Conservation (phyloP, 805 yeast genomes). For the Candida quercuum region DNA sequence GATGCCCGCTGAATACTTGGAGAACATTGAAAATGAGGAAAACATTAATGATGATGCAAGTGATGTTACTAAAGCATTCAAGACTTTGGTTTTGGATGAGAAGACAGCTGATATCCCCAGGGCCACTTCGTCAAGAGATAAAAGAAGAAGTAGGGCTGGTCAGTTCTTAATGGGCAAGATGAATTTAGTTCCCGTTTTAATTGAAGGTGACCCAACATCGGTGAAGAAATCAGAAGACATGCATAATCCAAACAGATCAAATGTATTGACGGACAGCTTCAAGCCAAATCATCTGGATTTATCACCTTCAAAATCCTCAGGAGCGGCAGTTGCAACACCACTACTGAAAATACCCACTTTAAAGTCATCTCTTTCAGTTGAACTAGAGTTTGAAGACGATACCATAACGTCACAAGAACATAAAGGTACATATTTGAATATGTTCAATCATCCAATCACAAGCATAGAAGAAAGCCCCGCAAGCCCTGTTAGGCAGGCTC, state of each 20-base stretch:
- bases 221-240: constrained; percentile 17
- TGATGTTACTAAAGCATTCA: constrained; percentile 16
- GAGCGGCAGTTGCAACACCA: background rate
- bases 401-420: background rate
- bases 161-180: constrained; percentile 34
- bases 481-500: constrained; percentile 8
- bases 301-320: constrained; percentile 11
- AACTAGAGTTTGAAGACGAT: background rate
- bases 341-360: constrained; percentile 14
- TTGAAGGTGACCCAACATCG: constrained; percentile 28
- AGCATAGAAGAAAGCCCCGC: constrained; percentile 7
- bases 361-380: constrained; percentile 5
- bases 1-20: constrained; percentile 20
- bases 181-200: constrained; percentile 34
- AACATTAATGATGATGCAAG: constrained; percentile 1
- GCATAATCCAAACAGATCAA: background rate
- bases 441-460: background rate
- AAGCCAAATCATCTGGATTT: constrained; percentile 12
- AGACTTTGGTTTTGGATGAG: constrained; percentile 17
- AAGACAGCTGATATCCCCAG: constrained; percentile 2
- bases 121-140: constrained; percentile 14
- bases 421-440: background rate
- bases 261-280: constrained; percentile 9
- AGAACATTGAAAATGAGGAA: constrained; percentile 10
- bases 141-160: constrained; percentile 29